Conservation (phyloP, 2,329 filamentous ascomycete genomes). For the Hirsutella thompsonii region DNA sequence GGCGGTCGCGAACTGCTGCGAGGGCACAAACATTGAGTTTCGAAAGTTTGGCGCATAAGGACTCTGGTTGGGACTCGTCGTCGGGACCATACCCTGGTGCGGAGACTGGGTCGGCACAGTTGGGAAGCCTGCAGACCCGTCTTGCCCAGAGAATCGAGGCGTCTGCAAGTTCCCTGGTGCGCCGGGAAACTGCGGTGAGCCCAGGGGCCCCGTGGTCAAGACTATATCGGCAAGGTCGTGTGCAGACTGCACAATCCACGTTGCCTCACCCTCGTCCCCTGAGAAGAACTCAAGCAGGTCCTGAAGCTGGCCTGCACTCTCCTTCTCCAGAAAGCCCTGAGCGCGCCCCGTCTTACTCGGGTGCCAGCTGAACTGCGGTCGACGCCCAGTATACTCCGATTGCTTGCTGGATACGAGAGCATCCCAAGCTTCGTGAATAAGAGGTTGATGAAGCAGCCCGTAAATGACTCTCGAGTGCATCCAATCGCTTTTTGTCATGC, state of each 20-base stretch:
- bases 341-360: slow-evolving; percentile 41
- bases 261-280: slow-evolving; percentile 40
- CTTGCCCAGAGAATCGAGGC: slow-evolving; percentile 12
- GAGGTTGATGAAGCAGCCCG: slow-evolving; percentile 52
- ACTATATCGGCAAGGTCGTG: slow-evolving; percentile 42
- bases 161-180: slow-evolving; percentile 8
- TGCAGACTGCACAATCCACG: slow-evolving; percentile 43
- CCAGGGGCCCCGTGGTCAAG: slow-evolving; percentile 18
- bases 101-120: slow-evolving; percentile 20
- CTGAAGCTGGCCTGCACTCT: slow-evolving; percentile 48
- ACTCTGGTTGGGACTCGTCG: slow-evolving; percentile 11
- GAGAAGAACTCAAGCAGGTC: slow-evolving; percentile 55
- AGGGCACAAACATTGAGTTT: slow-evolving; percentile 18
- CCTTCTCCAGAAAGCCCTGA: slow-evolving; percentile 47
- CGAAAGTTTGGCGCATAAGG: slow-evolving; percentile 17
- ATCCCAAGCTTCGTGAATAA: slow-evolving; percentile 49
- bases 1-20: slow-evolving; percentile 15
- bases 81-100: slow-evolving; percentile 10
- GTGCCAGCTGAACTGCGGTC: slow-evolving; percentile 52
- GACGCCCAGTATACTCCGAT: slow-evolving; percentile 36
- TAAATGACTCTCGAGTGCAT: slow-evolving; percentile 57
- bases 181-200: slow-evolving; percentile 18
- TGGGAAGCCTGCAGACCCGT: slow-evolving; percentile 16
- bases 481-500: slow-evolving; percentile 52
- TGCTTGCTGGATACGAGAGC: slow-evolving; percentile 38